These are phyloP conservation scores for Fusarium graminum DNA, from an alignment of 2,329 filamentous ascomycete genomes.

Conservation along the genomic window DNA sequence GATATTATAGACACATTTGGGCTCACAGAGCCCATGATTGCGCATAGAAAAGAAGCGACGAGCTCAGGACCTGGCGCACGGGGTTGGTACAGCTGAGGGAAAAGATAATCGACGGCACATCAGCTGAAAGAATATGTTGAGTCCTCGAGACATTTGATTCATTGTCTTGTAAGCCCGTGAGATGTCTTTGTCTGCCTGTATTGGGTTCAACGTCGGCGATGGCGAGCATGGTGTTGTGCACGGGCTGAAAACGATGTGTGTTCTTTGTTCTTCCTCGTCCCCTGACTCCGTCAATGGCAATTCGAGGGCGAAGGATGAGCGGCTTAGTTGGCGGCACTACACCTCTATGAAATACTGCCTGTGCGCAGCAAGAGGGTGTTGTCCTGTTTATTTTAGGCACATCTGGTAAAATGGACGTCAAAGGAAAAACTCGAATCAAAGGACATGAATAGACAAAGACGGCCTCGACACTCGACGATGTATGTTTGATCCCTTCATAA, in stretches of 20 bases:
- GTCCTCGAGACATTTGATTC: background rate
- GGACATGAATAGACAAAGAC: conserved; percentile 30
- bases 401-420: conserved; percentile 6
- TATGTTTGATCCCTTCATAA: conserved; percentile 20
- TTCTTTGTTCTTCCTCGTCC: conserved; percentile 31
- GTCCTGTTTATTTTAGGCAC: conserved; percentile 23
- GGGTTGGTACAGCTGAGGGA: conserved; percentile 73
- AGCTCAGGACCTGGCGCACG: conserved; percentile 65
- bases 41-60: conserved; percentile 76
- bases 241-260: conserved; percentile 3
- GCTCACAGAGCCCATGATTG: conserved; percentile 84
- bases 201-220: conserved; percentile 18
- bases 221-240: conserved; percentile 20
- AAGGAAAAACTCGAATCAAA: conserved; percentile 22
- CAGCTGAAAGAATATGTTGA: conserved; percentile 9
- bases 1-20: conserved; percentile 81
- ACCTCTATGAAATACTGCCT: conserved; percentile 21
- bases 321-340: background rate
- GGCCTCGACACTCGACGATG: conserved; percentile 1
- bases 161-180: conserved; percentile 21
- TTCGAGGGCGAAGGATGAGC: background rate
- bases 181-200: conserved; percentile 12
- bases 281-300: conserved; percentile 1
- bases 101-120: background rate
- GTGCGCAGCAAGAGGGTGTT: conserved; percentile 8